Base-by-base conservation (phyloP, 2,329 filamentous ascomycete species). In the Microdochium bolleyi region DNA sequence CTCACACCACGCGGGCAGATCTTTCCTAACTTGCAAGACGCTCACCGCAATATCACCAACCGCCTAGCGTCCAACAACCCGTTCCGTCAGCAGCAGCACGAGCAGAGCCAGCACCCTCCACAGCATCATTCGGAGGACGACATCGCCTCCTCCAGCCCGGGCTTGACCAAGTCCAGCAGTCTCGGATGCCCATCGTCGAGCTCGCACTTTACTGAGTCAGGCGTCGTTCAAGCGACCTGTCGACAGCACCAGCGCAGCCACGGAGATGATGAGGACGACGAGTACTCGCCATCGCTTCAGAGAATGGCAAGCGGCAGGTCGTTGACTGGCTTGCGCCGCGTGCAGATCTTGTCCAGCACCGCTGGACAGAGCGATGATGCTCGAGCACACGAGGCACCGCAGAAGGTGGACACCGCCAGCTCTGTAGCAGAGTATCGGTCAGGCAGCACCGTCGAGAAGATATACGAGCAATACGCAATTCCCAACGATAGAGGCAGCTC, bases 1-100 rank as follows among this genome's bases (percentile, higher is more conserved):
- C 49, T 58, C 4, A 66, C 63, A 9, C 67, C 65, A 10, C 67
- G 67, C 25, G 66, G 63, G 3, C 62, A 61, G 5, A 60, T 68
- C 25, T 74, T 73, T 53, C 61, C 62, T 24, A 66, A 68, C 51
- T 58, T 73, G 1, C 61, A 62, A 24, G 70, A 72, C 34, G 71
- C 72, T 1, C 67, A 71, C 52, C 61, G 64, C 3, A 69, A 67
- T 32, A 73, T 74, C 53, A 69, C 68, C 9, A 60, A 64, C 3
- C 56, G 59, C 3, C 49, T 55, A 21, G 52, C 16, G n/a, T 49
- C 61, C n/a, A 52, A 55, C 11, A 54, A 57, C 37, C 49, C 53
- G 27, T 54, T 54, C 8, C 53, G 32, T 2, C 54, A 57, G 25
- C 27, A 30, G 50, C 10, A 8, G n/a, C 49, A 51, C 13, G 30